Conservation (phyloP, 352 stramenopile genomes). For the Pelagophyceae sp. region DNA sequence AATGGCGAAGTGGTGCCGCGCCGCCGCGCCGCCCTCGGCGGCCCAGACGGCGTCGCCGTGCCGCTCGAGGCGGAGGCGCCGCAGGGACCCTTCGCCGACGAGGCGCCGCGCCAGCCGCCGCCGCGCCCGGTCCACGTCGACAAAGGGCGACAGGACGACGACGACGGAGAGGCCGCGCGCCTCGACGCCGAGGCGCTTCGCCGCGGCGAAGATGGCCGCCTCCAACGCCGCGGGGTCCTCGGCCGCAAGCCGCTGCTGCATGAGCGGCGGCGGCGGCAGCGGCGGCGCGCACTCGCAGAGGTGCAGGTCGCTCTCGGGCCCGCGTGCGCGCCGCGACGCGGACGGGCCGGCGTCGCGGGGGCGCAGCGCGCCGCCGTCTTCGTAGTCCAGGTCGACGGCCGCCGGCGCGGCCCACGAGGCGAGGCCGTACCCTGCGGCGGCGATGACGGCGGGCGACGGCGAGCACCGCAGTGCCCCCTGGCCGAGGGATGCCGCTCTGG, state of each 20-base stretch:
- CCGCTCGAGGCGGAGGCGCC: not conserved
- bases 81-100: not conserved
- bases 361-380: not conserved
- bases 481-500: too few relatives aligned
- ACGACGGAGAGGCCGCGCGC: not conserved
- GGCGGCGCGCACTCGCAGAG: not conserved
- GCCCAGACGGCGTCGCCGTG: not conserved
- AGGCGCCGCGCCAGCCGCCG: not conserved
- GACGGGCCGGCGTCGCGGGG: not conserved
- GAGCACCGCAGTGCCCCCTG: too few relatives aligned
- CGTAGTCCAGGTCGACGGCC: not conserved
- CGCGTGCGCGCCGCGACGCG: not conserved
- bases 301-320: not conserved
- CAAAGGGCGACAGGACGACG: not conserved
- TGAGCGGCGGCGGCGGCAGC: not conserved
- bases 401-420: not conserved
- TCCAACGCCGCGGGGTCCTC: not conserved
- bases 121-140: not conserved
- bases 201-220: too few relatives aligned
- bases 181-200: not conserved
- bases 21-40: not conserved
- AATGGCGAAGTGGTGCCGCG: not conserved
- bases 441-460: too few relatives aligned
- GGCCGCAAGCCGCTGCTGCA: not conserved
- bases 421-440: not conserved